These are phyloP conservation scores for Zygnema circumcarinatum DNA, from an alignment of 139 green algal species.

Conservation along the genomic window DNA sequence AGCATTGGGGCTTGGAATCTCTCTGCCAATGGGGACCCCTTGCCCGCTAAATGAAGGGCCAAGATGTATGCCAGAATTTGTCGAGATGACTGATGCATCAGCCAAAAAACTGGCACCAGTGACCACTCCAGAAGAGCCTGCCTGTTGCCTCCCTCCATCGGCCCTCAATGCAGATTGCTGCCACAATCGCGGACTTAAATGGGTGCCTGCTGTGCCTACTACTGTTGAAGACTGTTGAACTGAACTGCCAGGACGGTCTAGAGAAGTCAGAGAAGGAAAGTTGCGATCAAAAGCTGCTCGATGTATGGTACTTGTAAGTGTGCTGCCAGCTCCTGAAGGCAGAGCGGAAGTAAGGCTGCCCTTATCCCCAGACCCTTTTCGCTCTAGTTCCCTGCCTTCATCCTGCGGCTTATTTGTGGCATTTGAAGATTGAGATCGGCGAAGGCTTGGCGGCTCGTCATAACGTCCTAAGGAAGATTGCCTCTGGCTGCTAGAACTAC, in stretches of 20 bases:
- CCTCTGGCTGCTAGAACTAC: not conserved
- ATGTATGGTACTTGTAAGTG: constrained; percentile 21
- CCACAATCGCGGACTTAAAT: too few species aligned
- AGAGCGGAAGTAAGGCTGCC: not conserved
- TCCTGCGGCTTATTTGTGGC: not conserved
- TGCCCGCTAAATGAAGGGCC: too few species aligned
- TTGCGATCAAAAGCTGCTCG: constrained; percentile 35
- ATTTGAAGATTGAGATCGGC: not conserved
- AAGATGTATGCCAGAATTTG: too few species aligned
- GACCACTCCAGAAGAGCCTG: too few species aligned
- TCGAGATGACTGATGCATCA: too few species aligned
- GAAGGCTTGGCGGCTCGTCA: not conserved
- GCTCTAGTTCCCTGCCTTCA: not conserved
- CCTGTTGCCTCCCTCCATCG: too few species aligned
- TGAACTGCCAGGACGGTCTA: not conserved
- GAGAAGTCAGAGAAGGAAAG: constrained; percentile 27
- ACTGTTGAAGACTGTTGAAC: not conserved
- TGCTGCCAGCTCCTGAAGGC: not conserved
- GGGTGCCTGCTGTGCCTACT: too few species aligned
- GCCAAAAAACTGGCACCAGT: too few species aligned
- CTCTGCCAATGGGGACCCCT: too few species aligned
- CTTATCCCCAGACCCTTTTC: not conserved
- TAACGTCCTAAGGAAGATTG: not conserved
- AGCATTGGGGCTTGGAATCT: too few species aligned
- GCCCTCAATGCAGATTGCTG: too few species aligned